Evolutionary conservation across 257 asterid species (phyloP).

Genomic region (Jaltomata sinuosa): DNA sequence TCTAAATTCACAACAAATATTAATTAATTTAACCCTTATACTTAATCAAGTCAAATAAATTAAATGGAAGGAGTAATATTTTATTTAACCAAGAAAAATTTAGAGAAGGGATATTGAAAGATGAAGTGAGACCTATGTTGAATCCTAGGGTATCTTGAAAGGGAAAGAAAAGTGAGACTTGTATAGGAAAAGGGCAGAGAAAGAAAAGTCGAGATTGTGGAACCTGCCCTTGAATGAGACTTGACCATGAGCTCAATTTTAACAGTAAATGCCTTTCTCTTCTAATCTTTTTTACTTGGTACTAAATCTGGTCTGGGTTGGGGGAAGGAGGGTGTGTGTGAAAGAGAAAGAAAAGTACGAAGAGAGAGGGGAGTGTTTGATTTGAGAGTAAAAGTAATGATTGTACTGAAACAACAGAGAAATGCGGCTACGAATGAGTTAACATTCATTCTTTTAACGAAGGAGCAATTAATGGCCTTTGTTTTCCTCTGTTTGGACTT

Average conservation of each 20-base stretch:
- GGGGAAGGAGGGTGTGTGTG: not conserved
- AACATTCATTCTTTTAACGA: conserved; percentile 1
- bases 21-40: too few species aligned
- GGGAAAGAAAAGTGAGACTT: conserved; percentile 11
- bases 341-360: not conserved
- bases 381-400: conserved; percentile 23
- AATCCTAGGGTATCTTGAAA: conserved; percentile 13
- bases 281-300: not conserved
- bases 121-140: not conserved
- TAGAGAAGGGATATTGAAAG: not conserved
- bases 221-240: conserved; percentile 45
- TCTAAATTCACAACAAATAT: too few species aligned
- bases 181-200: conserved; percentile 7
- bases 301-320: not conserved
- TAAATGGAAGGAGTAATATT: not conserved
- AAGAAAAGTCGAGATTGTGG: conserved; percentile 40
- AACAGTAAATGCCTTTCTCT: conserved; percentile 4
- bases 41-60: too few species aligned
- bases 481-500: not conserved
- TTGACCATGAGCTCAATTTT: conserved; percentile 13
- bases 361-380: not conserved
- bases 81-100: not conserved
- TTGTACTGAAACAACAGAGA: conserved; percentile 13
- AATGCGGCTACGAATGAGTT: conserved; percentile 17
- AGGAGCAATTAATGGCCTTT: not conserved